A percentile compares a stretch with the other conserved stretches of the same genome.
Conservation (phyloP, 495 filamentous ascomycete genomes). For the Trichoderma parareesei region DNA sequence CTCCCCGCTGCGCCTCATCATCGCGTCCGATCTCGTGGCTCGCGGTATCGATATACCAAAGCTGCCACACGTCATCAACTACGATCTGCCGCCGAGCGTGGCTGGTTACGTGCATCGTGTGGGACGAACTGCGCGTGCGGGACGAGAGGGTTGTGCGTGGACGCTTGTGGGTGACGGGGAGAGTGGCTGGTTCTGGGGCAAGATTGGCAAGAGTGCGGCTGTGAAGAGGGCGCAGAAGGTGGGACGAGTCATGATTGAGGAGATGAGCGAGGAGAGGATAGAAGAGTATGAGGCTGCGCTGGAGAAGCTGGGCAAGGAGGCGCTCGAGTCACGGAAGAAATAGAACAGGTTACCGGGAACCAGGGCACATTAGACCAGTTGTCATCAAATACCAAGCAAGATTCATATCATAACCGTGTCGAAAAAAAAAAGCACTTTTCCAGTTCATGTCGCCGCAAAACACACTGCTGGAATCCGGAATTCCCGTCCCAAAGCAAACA, state of each 20-base stretch:
- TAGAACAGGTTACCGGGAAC: background rate
- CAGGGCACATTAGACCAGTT: background rate
- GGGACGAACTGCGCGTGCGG: constrained; percentile 82
- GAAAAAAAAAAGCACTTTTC: background rate
- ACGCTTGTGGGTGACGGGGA: constrained; percentile 71
- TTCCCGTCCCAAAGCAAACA: background rate
- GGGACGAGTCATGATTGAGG: constrained; percentile 20
- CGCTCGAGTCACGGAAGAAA: constrained; percentile 17
- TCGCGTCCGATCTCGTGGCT: constrained; percentile 86
- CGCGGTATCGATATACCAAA: constrained; percentile 82
- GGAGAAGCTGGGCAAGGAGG: constrained; percentile 40
- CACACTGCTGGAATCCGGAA: background rate
- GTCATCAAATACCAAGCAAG: background rate
- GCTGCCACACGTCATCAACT: constrained; percentile 83
- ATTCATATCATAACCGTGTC: background rate
- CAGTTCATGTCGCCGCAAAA: background rate
- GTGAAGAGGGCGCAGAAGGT: constrained; percentile 18
- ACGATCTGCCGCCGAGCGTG: constrained; percentile 76
- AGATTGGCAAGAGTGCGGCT: constrained; percentile 45
- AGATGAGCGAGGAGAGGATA: constrained; percentile 43
- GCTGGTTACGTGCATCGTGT: constrained; percentile 88
- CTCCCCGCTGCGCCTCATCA: constrained; percentile 57
- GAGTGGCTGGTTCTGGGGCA: constrained; percentile 78
- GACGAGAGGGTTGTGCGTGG: constrained; percentile 69
- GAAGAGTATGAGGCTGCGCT: constrained; percentile 55